Percentiles rank a stretch among this genome's conserved stretches.
phyloP scores from a whole-genome alignment of 2,329 filamentous ascomycete species.

The Xylaria polymorpha region DNA sequence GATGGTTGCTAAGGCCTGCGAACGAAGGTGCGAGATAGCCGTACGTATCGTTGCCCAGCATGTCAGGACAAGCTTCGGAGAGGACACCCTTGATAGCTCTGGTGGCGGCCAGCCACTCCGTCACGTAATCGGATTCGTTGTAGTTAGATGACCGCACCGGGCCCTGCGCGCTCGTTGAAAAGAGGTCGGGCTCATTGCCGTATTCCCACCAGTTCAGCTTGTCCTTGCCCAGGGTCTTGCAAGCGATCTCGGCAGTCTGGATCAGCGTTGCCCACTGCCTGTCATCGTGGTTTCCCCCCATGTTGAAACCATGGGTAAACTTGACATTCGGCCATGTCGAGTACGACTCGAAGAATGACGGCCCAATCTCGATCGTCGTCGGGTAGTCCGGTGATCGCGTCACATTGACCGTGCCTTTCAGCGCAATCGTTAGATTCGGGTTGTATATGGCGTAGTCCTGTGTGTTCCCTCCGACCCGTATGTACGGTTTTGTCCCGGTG shows the following conservation, averaged over 20 bases:
- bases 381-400: slow-evolving; percentile 68
- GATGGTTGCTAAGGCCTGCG: slow-evolving; percentile 61
- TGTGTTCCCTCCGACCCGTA: slow-evolving; percentile 74
- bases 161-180: slow-evolving; percentile 62
- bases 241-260: slow-evolving; percentile 66
- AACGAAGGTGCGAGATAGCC: slow-evolving; percentile 70
- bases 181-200: slow-evolving; percentile 74
- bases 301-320: slow-evolving; percentile 72
- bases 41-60: slow-evolving; percentile 56
- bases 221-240: slow-evolving; percentile 63
- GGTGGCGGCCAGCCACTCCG: slow-evolving; percentile 68
- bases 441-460: slow-evolving; percentile 74
- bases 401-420: slow-evolving; percentile 64
- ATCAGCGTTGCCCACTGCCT: slow-evolving; percentile 63
- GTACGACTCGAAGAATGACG: slow-evolving; percentile 73
- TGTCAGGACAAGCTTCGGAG: slow-evolving; percentile 61
- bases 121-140: slow-evolving; percentile 66
- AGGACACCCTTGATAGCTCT: slow-evolving; percentile 60
- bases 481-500: slow-evolving; percentile 67
- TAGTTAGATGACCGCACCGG: slow-evolving; percentile 63
- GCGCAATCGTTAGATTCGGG: slow-evolving; percentile 59
- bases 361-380: slow-evolving; percentile 69
- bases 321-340: slow-evolving; percentile 65
- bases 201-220: slow-evolving; percentile 70
- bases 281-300: slow-evolving; percentile 62